Percentiles rank a stretch among this genome's conserved stretches.
Conservation (phyloP, 345 rosid species). For the Euphorbia pulcherrima region DNA sequence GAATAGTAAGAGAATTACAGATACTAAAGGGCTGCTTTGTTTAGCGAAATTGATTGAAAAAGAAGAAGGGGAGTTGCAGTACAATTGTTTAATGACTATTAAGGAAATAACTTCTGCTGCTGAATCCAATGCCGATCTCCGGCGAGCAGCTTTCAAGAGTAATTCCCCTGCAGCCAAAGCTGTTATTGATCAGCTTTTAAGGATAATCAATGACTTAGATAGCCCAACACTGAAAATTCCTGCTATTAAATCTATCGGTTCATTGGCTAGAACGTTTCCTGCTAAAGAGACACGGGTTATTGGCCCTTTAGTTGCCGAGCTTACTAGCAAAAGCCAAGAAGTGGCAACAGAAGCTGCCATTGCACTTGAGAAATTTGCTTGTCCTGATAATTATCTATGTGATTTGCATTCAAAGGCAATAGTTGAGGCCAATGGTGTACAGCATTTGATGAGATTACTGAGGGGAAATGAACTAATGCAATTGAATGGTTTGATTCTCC, state of each 20-base stretch:
- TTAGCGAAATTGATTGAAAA: slow-evolving; percentile 77
- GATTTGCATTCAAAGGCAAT: slow-evolving; percentile 64
- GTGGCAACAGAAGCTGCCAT: slow-evolving; percentile 73
- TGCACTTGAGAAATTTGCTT: slow-evolving; percentile 63
- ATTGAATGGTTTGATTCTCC: slow-evolving; percentile 53
- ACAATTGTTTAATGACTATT: slow-evolving; percentile 75
- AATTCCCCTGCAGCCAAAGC: slow-evolving; percentile 90
- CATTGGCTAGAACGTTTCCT: slow-evolving; percentile 78
- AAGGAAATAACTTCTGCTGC: slow-evolving; percentile 83
- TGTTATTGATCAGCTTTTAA: slow-evolving; percentile 71
- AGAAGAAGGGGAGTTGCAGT: slow-evolving; percentile 61
- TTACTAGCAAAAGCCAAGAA: slow-evolving; percentile 45
- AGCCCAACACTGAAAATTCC: slow-evolving; percentile 47
- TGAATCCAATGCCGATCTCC: slow-evolving; percentile 61
- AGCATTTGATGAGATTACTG: slow-evolving; percentile 56
- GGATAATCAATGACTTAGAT: slow-evolving; percentile 54
- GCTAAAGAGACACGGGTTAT: slow-evolving; percentile 80
- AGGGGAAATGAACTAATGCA: slow-evolving; percentile 54
- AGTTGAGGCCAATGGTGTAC: slow-evolving; percentile 52
- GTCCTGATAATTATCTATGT: slow-evolving; percentile 54
- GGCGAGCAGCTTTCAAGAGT: slow-evolving; percentile 74
- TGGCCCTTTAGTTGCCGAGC: slow-evolving; percentile 55
- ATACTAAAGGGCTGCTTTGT: slow-evolving; percentile 89
- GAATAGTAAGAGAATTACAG: slow-evolving; percentile 72
- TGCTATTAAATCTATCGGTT: slow-evolving; percentile 71